Evolutionary conservation across 2,329 filamentous ascomycete genomes (phyloP), one percentile per base, ranked within the genome.

Genomic region (Fusarium begoniae): DNA sequence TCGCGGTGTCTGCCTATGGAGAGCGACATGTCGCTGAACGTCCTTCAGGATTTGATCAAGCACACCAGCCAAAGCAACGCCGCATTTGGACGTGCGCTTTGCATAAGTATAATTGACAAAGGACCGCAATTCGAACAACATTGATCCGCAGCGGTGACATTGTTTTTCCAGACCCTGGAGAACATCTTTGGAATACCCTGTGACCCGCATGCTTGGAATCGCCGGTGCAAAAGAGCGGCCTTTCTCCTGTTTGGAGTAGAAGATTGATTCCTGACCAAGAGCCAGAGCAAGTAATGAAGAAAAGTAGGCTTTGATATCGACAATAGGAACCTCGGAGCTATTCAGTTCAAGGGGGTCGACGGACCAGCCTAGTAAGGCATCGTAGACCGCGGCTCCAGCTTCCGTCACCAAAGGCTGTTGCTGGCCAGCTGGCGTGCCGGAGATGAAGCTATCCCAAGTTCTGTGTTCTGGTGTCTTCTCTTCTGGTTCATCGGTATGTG

Each of bases 391-490:
- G 4, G 91, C 85, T 0, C 92, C 92, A 35, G 91, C 90, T 81
- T 96, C 94, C 6, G 90, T 91, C 18, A 95, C 82, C 70, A 93
- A 91, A 4, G 87, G 81, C 3, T 89, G 87, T 45, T 62, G 86
- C 83, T 50, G 79, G 28, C 67, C 56, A 17, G 66, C 68, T 4
- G 80, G 73, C 15, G 84, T 81, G 9, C 84, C 79, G 10, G 83
- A 78, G n/a, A 84, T 79, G 75, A 95, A 95, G 4, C 82, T 83
- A 73, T 94, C 91, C 94, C 94, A 96, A 2, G 91, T 92, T 69
- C 87, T 88, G 77, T 90, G 90, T 44, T 83, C 80, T 12, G 86
- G 82, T 10, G 69, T 57, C 9, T 79, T 79, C n/a, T 74, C 59
- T 5, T 75, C 55, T 15, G 78, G 70, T 18, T 82, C 77, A 13